Percentiles rank a stretch among this genome's conserved stretches.
These are phyloP conservation scores for Globisporangium cylindrosporum DNA, from an alignment of 352 stramenopile genomes.

Conservation along the genomic window DNA sequence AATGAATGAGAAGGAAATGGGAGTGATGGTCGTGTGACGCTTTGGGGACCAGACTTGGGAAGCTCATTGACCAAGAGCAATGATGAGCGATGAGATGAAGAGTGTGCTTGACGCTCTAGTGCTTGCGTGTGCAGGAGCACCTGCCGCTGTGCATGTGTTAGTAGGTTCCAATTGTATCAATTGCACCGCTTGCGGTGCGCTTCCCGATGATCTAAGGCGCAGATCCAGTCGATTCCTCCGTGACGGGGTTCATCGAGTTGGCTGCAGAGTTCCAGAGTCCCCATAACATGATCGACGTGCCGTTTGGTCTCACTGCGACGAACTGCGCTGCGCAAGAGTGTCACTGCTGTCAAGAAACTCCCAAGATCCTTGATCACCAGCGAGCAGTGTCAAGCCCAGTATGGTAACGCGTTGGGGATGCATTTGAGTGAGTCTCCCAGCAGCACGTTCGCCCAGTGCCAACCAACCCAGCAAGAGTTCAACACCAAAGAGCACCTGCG, in stretches of 20 bases:
- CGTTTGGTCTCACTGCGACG: not conserved
- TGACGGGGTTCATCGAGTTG: not conserved
- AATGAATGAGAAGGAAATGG: not conserved
- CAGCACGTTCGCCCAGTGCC: not conserved
- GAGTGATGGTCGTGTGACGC: slow-evolving; percentile 1
- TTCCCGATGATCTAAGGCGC: not conserved
- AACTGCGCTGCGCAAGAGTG: not conserved
- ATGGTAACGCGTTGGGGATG: not conserved
- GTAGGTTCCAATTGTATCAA: too few species aligned
- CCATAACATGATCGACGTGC: not conserved
- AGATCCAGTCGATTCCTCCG: not conserved
- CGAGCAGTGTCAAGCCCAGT: not conserved
- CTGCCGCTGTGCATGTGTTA: too few species aligned
- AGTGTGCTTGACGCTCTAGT: too few species aligned
- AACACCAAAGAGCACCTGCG: not conserved
- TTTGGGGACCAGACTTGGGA: not conserved
- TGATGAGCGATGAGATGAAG: not conserved
- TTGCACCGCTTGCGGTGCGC: not conserved
- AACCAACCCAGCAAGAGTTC: not conserved
- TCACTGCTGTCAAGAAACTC: not conserved
- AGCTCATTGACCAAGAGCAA: not conserved
- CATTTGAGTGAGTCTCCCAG: not conserved
- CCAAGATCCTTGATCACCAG: not conserved
- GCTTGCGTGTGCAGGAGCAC: too few species aligned
- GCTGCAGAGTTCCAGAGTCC: not conserved